Conservation (phyloP, 768 basidiomycete genomes). For the Kwoniella sp. region DNA sequence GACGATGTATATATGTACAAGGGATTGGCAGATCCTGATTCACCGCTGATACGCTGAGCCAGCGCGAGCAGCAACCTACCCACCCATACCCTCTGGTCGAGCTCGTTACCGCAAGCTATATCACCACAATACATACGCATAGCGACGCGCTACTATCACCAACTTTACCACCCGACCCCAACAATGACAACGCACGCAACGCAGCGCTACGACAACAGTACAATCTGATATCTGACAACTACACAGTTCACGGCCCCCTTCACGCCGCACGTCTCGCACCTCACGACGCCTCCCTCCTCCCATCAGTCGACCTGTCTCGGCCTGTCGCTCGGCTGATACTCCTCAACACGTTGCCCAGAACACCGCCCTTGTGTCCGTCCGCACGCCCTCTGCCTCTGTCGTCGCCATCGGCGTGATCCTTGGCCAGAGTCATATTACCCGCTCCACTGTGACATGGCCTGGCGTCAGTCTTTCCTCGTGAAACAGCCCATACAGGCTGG, state of each 20-base stretch:
- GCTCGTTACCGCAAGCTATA: too few species aligned
- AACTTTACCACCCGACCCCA: too few species aligned
- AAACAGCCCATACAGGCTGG: background rate
- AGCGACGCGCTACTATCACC: too few species aligned
- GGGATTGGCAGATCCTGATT: background rate
- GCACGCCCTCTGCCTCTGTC: conserved; percentile 35
- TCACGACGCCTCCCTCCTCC: background rate
- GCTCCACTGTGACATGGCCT: conserved; percentile 24
- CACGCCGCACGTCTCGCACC: too few species aligned
- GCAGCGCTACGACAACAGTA: too few species aligned
- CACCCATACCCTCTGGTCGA: too few species aligned
- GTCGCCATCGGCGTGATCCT: conserved; percentile 13
- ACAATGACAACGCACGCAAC: too few species aligned
- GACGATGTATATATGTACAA: background rate
- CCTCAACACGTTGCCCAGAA: conserved; percentile 41
- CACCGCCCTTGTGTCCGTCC: conserved; percentile 30
- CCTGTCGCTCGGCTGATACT: conserved; percentile 40
- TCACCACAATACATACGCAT: too few species aligned
- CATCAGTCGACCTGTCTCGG: conserved; percentile 10
- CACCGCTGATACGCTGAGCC: too few species aligned
- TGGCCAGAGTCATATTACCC: conserved; percentile 26
- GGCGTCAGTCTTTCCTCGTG: background rate
- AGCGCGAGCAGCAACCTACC: too few species aligned
- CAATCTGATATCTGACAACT: too few species aligned
- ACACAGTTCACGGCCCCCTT: too few species aligned